Base-by-base conservation (phyloP, 208 protist genomes). In the Sergeia podlipaevii region DNA sequence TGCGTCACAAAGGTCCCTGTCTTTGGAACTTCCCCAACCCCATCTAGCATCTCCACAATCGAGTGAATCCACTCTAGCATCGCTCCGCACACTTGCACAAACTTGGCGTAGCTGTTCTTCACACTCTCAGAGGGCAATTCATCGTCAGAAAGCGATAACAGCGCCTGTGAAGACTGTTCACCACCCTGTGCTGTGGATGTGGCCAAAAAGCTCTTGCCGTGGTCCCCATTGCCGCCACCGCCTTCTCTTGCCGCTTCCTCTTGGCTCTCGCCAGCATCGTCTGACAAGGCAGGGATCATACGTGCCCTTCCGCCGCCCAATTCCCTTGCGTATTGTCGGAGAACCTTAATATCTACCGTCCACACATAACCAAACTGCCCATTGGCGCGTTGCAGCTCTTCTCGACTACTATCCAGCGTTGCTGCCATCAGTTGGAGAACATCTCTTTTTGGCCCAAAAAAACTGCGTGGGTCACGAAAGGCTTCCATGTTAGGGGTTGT, bases 1-100 rank as follows among this genome's bases (percentile, higher is more conserved):
- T 60, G 50, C 17, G 15, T 34, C 3, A 55, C 2, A 60, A 74
- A 85, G 1, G 65, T 76, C n/a, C 86, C 82, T 11, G 72, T 32
- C 37, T 65, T 70, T 1, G 86, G 86, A 1, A 88, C 69, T 17
- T 85, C 70, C 21, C 76, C 78, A 5, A 66, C 62, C 0, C 77
- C 66, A 33, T 66, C 61, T 15, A 85, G 46, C 8, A 91, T 56
- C 34, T 46, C 60, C 23, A 72, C 32, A 33, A 83, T 52, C 18
- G 51, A 72, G 17, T 53, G 63, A 20, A 72, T 43, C 84, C 87
- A 94, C 34, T 56, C 47, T 13, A 80, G 23, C 24, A 83, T 29
- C 10, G 58, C 46, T 43, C 70, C 52, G 57, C 76, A 74, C n/a
- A 67, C 63, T 30, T 83, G 74, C 21, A 91, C 70, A 49, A 94